Evolutionary conservation across 1,284 basidiomycete species (phyloP), one percentile per base, ranked within the genome.

Genomic region (Microbotryum intermedium): DNA sequence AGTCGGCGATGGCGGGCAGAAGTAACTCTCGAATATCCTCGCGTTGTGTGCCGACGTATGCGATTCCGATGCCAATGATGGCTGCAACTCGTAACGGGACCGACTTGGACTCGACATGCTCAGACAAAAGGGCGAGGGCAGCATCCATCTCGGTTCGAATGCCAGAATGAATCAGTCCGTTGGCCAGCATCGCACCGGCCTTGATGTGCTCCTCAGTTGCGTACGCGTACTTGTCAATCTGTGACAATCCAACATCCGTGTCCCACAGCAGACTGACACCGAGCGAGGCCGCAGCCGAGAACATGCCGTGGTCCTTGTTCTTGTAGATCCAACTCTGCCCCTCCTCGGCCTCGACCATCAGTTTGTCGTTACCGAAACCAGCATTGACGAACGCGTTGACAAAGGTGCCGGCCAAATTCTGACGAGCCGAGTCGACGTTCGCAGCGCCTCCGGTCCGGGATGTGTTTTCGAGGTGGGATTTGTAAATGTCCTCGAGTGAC

Each of bases 321-420:
- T 97, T 97, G 81, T 98, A 99, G 67, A 99, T 92, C 90, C 93
- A 98, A 70, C 90, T 93, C 75, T 86, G 88, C 25, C 94, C 94
- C 72, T 97, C 93, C 60, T 91, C 88, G 1, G 93, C 93, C 70
- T 87, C 86, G 6, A 94, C 92, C 87, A 99, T 93, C 59, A 99
- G 82, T 75, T 95, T 97, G 74, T 99, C 95, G 74, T 99, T 99
- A 21, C 93, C 93, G 72, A 95, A 98, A 0, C 95, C 95, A 45
- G 93, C 94, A 71, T 99, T 99, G 60, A 97, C 95, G 68, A 98
- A 98, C 1, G 92, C 95, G 72, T 99, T 98, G 65, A 99, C 95
- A 70, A 98, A 98, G 2, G 93, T 95, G 9, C 91, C 88, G 2
- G 95, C 94, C 57, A 98, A 77, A 75, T 98, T 98, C 58, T 86